Percentiles rank a stretch among this genome's conserved stretches.
phyloP scores from a whole-genome alignment of 495 filamentous ascomycete species.

The Annulohypoxylon moriforme region DNA sequence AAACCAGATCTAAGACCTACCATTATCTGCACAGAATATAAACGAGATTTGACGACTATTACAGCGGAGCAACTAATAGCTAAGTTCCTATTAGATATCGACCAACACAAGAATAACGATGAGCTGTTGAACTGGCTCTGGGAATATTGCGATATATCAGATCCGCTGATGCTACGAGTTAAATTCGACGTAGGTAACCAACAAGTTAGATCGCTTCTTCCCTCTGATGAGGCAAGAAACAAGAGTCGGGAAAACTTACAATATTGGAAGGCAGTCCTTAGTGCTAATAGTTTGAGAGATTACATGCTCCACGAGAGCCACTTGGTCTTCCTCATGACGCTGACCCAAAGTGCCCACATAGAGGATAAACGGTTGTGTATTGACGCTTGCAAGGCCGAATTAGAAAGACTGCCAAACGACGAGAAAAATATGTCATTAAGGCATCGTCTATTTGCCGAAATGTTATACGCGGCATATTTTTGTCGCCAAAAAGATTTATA shows the following conservation, averaged over 20 bases:
- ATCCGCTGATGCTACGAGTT: background rate
- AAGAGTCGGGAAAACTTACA: background rate
- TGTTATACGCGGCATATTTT: background rate
- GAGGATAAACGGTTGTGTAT: background rate
- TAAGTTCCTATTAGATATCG: background rate
- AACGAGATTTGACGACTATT: background rate
- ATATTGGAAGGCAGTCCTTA: background rate
- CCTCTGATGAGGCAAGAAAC: background rate
- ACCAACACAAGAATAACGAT: background rate
- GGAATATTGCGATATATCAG: background rate
- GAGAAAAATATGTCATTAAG: background rate
- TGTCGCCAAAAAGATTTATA: background rate
- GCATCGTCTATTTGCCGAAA: background rate
- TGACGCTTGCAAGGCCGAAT: background rate
- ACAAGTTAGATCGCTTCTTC: background rate
- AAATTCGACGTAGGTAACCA: background rate
- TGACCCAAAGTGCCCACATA: background rate
- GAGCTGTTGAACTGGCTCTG: background rate
- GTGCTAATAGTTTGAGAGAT: background rate
- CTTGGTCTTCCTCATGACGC: background rate
- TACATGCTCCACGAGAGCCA: background rate
- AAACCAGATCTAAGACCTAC: background rate
- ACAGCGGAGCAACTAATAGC: background rate
- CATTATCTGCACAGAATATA: background rate
- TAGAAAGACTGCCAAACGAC: background rate